These are phyloP conservation scores for Tuber microsphaerosporum DNA, from an alignment of 495 filamentous ascomycete genomes.

Conservation along the genomic window DNA sequence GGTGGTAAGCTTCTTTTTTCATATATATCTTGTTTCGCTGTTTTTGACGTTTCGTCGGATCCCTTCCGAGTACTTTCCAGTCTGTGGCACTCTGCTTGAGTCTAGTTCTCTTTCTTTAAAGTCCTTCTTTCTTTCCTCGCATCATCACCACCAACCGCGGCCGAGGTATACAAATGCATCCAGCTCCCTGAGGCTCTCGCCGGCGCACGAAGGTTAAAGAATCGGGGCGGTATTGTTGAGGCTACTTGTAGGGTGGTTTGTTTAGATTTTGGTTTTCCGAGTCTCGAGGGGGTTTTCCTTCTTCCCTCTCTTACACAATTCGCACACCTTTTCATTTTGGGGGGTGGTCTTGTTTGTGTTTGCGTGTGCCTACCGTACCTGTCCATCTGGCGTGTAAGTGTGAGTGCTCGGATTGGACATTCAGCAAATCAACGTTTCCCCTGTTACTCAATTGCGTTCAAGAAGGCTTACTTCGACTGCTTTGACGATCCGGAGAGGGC, in stretches of 20 bases:
- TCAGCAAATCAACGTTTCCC: neutral
- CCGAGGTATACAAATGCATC: slow-evolving; percentile 18
- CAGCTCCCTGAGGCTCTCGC: slow-evolving; percentile 6
- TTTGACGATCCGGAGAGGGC: neutral
- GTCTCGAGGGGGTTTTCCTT: slow-evolving; percentile 8
- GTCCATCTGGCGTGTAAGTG: neutral
- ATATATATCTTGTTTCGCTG: neutral
- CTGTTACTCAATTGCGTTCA: neutral
- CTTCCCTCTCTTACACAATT: neutral
- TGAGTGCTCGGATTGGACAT: neutral
- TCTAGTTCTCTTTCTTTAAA: neutral
- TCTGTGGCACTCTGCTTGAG: neutral
- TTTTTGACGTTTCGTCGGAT: neutral
- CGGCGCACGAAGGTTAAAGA: slow-evolving; percentile 10
- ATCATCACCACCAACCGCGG: neutral
- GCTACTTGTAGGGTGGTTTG: slow-evolving; percentile 7
- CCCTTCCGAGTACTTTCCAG: neutral
- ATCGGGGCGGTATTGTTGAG: slow-evolving; percentile 27
- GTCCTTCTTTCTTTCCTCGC: neutral
- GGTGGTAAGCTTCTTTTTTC: neutral
- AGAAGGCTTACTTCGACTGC: neutral
- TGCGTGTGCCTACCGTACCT: neutral
- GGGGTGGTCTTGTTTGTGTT: neutral
- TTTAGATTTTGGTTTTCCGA: slow-evolving; percentile 1
- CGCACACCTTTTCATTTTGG: neutral